Evolutionary conservation across 169 alveolate species (phyloP), one percentile per base, ranked within the genome.

Genomic region (Plasmodium ovale): DNA sequence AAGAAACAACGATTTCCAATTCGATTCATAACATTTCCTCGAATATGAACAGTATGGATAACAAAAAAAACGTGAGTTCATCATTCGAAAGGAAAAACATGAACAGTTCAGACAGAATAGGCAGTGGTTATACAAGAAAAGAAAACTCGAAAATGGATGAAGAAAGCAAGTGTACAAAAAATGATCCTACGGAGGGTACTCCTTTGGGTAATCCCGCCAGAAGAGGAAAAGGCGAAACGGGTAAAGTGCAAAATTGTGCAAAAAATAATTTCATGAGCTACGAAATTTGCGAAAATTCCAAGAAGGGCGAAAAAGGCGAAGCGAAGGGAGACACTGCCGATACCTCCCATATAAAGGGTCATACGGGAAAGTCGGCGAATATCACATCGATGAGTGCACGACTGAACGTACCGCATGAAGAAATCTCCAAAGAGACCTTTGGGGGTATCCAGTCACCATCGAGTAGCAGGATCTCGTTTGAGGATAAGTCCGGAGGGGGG

Each of bases 271-370:
- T 51, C 37, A 56, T 39, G 16, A 53, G 44, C 33, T 54, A 72
- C 56, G 87, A 72, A 72, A 33, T 72, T 54, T 54, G 35, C 29
- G 70, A 72, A 1, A 29, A 60, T 72, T 72, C 70, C 19, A 72
- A 56, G 14, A 42, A 44, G 14, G 7, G 10, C 14, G 64, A 19
- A 14, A 35, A 56, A 12, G 16, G 4, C 21, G 21, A 16, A 14
- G n/a, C 10, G 14, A 25, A 19, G 47, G 27, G 14, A 44, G 29
- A 56, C 47, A 49, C 10, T 19, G 47, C 1, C 23, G 47, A n/a
- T 53, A 21, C 9, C 19, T 6, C 33, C 19, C n/a, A n/a, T n/a
- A n/a, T n/a, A n/a, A n/a, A n/a, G n/a, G n/a, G n/a, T n/a, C n/a
- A n/a, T n/a, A n/a, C n/a, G n/a, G n/a, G n/a, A n/a, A n/a, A n/a